Evolutionary conservation across 2,329 filamentous ascomycete species (phyloP), one percentile per base, ranked within the genome.

Genomic region (Lasiodiplodia theobromae): DNA sequence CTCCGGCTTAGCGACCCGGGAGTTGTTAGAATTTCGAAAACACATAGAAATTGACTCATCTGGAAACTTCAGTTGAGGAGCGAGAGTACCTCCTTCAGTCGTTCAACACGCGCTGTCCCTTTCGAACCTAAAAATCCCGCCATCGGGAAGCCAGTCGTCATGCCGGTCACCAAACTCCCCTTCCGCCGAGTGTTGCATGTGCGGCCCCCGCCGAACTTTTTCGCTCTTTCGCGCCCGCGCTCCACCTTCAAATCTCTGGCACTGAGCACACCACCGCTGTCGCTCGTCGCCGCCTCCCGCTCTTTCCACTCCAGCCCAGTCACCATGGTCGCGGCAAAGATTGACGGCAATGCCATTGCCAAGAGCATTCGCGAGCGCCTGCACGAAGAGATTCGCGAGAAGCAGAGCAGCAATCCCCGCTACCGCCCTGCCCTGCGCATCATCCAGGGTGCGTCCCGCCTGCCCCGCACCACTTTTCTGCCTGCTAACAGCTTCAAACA

Each of bases 311-410:
- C 78, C 73, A 88, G 86, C 71, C 74, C 83, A 74, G 77, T 83
- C 82, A 85, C 82, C 77, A 98, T 97, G 94, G 88, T 89, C 74
- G 95, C 93, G 73, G 88, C 87, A 75, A 97, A 94, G 86, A 96
- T 99, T 76, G 96, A 99, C 84, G 96, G 96, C 85, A 97, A 91
- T 68, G 93, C 93, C 79, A 94, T 98, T 84, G 96, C 96, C 74
- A 96, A 95, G 85, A 87, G 85, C 78, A 97, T 98, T 79, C 91
- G 96, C 71, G 92, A 94, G 84, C 87, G 87, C 71, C 87, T 99
- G 75, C 91, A 91, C 75, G 84, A 84, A 57, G 91, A 97, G 81
- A 96, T 99, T 81, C 87, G 88, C 73, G 86, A 92, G 79, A 91
- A 89, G 79, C 95, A 97, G 82, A 87, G 88, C 82, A 81, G 85